A percentile compares a stretch with the other conserved stretches of the same genome.
Conservation (phyloP, 345 rosid genomes). For the Pistacia integerrima region DNA sequence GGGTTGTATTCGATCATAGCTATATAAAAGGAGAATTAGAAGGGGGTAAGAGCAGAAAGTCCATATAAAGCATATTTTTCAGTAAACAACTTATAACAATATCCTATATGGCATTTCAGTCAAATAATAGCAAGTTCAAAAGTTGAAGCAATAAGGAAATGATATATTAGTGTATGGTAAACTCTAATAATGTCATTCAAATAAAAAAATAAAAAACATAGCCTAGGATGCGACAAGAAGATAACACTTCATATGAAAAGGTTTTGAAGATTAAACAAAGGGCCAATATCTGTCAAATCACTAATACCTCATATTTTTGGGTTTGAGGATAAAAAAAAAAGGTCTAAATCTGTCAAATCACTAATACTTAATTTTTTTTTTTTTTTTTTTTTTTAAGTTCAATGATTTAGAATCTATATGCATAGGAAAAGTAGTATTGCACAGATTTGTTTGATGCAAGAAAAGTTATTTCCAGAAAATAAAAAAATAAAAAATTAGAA, state of each 20-base stretch:
- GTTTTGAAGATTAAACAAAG: background rate
- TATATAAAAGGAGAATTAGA: constrained; percentile 22
- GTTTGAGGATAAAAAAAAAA: too few relatives aligned
- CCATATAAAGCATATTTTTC: background rate
- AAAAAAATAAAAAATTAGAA: too few relatives aligned
- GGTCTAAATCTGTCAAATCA: too few relatives aligned
- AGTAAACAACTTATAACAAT: background rate
- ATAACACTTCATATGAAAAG: background rate
- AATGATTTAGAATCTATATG: background rate
- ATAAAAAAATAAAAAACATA: background rate
- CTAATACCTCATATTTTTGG: background rate
- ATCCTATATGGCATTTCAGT: background rate
- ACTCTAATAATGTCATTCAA: background rate
- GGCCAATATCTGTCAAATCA: background rate
- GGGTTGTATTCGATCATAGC: constrained; percentile 95
- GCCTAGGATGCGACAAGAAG: background rate
- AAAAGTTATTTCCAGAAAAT: background rate
- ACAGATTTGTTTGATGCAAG: background rate
- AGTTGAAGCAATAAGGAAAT: background rate
- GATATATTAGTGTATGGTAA: background rate
- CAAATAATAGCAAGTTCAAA: background rate
- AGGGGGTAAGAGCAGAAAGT: background rate
- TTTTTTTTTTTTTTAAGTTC: background rate
- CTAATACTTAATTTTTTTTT: background rate
- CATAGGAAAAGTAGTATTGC: background rate